A percentile compares a stretch with the other conserved stretches of the same genome.
phyloP scores from a whole-genome alignment of 371 early-diverging fungal species.

The Gilbertella persicaria region DNA sequence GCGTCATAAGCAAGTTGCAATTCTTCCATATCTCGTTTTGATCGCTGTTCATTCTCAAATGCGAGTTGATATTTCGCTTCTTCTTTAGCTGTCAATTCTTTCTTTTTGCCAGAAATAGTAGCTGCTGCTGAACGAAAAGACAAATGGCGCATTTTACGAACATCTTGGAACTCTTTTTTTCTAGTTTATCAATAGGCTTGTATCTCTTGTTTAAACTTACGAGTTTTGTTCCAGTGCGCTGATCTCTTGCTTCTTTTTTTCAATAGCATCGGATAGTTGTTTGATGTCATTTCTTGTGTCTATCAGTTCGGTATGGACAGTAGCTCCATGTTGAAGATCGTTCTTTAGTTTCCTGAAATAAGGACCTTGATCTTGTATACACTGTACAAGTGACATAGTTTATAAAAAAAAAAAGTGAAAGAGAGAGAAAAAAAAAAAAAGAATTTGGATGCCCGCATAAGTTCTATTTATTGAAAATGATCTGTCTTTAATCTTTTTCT shows the following conservation, averaged over 20 bases:
- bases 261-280: background rate
- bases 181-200: conserved; percentile 12
- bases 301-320: conserved; percentile 4
- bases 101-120: conserved; percentile 43
- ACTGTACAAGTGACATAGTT: conserved; percentile 17
- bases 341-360: conserved; percentile 12
- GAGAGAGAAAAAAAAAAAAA: conserved; percentile 3
- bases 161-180: conserved; percentile 40
- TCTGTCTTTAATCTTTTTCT: too few species aligned
- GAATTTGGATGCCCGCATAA: too few species aligned
- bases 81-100: conserved; percentile 33
- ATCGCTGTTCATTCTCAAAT: conserved; percentile 44
- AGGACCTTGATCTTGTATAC: conserved; percentile 24
- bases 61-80: conserved; percentile 44
- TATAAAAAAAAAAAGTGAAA: background rate
- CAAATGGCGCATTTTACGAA: conserved; percentile 40
- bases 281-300: background rate
- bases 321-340: conserved; percentile 10
- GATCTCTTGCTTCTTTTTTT: conserved; percentile 13
- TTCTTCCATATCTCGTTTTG: conserved; percentile 32
- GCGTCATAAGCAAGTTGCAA: conserved; percentile 5
- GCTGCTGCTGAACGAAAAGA: conserved; percentile 44
- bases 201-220: too few species aligned
- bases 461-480: too few species aligned
- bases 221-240: conserved; percentile 19